These are phyloP conservation scores for Alternaria viburni DNA, from an alignment of 2,329 filamentous ascomycete species.

Conservation along the genomic window DNA sequence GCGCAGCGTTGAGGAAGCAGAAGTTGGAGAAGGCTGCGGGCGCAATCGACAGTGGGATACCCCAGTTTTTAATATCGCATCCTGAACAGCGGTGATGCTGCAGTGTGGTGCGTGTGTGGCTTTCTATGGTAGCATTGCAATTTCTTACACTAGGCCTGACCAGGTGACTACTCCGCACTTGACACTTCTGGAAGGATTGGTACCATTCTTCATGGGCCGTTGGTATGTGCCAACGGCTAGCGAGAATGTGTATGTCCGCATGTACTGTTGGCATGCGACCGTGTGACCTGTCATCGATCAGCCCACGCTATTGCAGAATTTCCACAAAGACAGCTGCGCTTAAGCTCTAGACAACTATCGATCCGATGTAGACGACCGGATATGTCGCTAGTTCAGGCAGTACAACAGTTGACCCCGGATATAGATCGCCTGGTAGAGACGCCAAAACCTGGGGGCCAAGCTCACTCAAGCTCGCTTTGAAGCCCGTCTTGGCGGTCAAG, in stretches of 20 bases:
- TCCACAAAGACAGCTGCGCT: conserved; percentile 4
- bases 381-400: conserved; percentile 26
- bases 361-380: conserved; percentile 16
- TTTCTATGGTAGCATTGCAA: conserved; percentile 46
- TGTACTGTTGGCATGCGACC: conserved; percentile 18
- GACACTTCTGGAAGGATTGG: conserved; percentile 43
- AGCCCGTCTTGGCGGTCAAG: conserved; percentile 23
- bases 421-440: conserved; percentile 30
- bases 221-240: conserved; percentile 12
- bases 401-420: conserved; percentile 41
- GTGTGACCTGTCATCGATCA: conserved; percentile 10
- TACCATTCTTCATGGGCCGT: conserved; percentile 20
- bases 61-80: conserved; percentile 41
- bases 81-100: conserved; percentile 38
- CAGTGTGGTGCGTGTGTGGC: conserved; percentile 37
- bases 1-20: conserved; percentile 24
- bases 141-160: conserved; percentile 30
- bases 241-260: conserved; percentile 10
- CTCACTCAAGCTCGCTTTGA: conserved; percentile 31
- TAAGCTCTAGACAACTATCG: conserved; percentile 7
- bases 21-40: conserved; percentile 34
- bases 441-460: conserved; percentile 42
- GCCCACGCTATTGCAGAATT: background rate
- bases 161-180: conserved; percentile 38
- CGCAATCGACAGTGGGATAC: conserved; percentile 19